A percentile compares a stretch with the other conserved stretches of the same genome.
Conservation (phyloP, 1,284 basidiomycete genomes). For the Pyrrhoderma lamaoense region DNA sequence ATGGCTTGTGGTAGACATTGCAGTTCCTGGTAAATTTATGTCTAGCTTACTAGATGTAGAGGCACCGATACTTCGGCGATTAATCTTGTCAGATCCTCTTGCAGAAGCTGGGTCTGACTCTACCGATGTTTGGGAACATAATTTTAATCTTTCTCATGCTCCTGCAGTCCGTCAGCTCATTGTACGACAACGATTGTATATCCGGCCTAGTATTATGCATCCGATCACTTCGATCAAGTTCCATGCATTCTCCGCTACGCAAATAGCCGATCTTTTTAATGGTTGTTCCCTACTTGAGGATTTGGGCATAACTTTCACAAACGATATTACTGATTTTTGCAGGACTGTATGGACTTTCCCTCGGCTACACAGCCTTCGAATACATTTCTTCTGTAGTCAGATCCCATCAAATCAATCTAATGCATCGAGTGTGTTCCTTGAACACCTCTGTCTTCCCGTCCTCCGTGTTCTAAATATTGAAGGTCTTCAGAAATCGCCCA, state of each 20-base stretch:
- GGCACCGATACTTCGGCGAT: slow-evolving; percentile 6
- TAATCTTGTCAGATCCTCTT: slow-evolving; percentile 8
- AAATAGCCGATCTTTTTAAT: slow-evolving; percentile 10
- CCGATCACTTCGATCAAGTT: slow-evolving; percentile 13
- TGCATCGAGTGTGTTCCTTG: slow-evolving; percentile 7
- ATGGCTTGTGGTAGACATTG: slow-evolving; percentile 14
- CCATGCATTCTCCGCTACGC: slow-evolving; percentile 7
- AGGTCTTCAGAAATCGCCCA: background rate
- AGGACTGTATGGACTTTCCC: slow-evolving; percentile 6
- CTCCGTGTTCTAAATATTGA: slow-evolving; percentile 7
- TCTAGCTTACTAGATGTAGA: slow-evolving; percentile 5
- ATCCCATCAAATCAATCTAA: slow-evolving; percentile 1
- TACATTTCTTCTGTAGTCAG: background rate
- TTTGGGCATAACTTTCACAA: slow-evolving; percentile 7
- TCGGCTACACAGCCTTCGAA: slow-evolving; percentile 6
- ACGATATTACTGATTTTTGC: background rate
- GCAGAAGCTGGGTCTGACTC: slow-evolving; percentile 4
- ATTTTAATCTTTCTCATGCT: slow-evolving; percentile 5
- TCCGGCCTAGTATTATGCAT: slow-evolving; percentile 1
- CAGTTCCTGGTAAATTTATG: slow-evolving; percentile 12
- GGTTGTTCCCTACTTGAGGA: slow-evolving; percentile 13
- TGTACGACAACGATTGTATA: slow-evolving; percentile 5
- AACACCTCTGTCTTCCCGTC: slow-evolving; percentile 3
- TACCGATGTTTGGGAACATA: slow-evolving; percentile 4
- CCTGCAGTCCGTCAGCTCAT: slow-evolving; percentile 5